Percentiles rank a stretch among this genome's conserved stretches.
Evolutionary conservation across 345 rosid genomes (phyloP).

Genomic region (Rubroshorea leprosula): DNA sequence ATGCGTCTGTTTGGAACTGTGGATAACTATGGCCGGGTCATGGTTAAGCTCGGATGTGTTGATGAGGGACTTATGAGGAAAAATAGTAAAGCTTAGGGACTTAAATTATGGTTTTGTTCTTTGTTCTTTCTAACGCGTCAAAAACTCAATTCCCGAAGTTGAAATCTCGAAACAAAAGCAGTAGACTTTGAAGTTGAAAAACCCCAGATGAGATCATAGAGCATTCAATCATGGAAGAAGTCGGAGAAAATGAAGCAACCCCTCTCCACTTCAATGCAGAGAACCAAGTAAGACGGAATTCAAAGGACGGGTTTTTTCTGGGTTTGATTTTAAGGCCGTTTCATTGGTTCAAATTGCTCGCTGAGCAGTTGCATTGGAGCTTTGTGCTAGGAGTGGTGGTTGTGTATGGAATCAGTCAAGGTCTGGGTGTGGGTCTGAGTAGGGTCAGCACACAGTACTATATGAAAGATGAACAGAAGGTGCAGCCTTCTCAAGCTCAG

Average conservation of each 20-base stretch:
- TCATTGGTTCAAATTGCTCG: slow-evolving; percentile 48
- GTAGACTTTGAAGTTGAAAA: too few species aligned
- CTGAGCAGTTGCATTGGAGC: slow-evolving; percentile 58
- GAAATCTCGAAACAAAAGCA: too few species aligned
- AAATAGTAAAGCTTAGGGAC: too few species aligned
- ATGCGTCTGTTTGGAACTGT: too few species aligned
- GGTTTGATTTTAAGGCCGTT: slow-evolving; percentile 31
- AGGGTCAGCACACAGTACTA: slow-evolving; percentile 59
- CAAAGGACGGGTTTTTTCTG: slow-evolving; percentile 14
- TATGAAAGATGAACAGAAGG: slow-evolving; percentile 63
- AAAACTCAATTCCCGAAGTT: too few species aligned
- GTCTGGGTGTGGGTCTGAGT: slow-evolving; percentile 46
- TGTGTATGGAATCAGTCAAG: slow-evolving; percentile 63
- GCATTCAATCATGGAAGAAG: not conserved
- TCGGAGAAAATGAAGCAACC: slow-evolving; percentile 6
- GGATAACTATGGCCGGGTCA: too few species aligned
- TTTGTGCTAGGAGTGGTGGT: slow-evolving; percentile 57
- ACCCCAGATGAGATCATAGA: too few species aligned
- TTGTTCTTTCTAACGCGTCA: too few species aligned
- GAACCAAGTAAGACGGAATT: slow-evolving; percentile 6
- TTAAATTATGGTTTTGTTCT: too few species aligned
- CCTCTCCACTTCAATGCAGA: not conserved
- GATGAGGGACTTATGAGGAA: too few species aligned
- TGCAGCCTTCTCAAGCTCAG: slow-evolving; percentile 62
- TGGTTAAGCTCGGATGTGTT: too few species aligned